phyloP scores from a whole-genome alignment of 306 rosid species.

The Castanospermum australe region DNA sequence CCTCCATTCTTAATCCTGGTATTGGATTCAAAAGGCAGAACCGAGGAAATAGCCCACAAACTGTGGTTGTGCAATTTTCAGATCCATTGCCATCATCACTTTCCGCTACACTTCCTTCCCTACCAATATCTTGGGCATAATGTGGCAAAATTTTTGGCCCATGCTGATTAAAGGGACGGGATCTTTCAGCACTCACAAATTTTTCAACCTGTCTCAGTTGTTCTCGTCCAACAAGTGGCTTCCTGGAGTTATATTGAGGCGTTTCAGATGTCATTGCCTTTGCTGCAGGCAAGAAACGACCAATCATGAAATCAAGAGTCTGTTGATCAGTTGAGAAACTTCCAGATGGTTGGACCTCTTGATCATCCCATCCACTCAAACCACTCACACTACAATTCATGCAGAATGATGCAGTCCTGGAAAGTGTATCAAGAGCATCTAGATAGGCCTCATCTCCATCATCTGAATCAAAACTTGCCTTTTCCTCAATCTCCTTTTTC shows the following conservation, averaged over 20 bases:
- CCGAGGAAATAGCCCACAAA: conserved; percentile 62
- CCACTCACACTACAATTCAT: conserved; percentile 68
- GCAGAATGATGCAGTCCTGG: conserved; percentile 74
- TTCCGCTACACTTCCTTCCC: conserved; percentile 53
- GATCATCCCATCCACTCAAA: conserved; percentile 66
- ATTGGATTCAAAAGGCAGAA: conserved; percentile 58
- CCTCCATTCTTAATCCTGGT: conserved; percentile 53
- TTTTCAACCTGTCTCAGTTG: conserved; percentile 51
- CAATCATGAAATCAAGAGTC: conserved; percentile 76
- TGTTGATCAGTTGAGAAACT: conserved; percentile 56
- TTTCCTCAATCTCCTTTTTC: conserved; percentile 34
- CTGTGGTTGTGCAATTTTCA: conserved; percentile 31
- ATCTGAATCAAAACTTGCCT: conserved; percentile 41
- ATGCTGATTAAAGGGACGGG: conserved; percentile 37
- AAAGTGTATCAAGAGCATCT: conserved; percentile 72
- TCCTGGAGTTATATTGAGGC: conserved; percentile 52
- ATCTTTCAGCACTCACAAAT: conserved; percentile 29
- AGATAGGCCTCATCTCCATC: conserved; percentile 62
- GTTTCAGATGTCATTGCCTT: conserved; percentile 76
- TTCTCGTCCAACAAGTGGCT: conserved; percentile 43
- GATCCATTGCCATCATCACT: conserved; percentile 38
- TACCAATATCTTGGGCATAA: conserved; percentile 32
- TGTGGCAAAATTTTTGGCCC: conserved; percentile 30
- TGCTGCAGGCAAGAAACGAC: conserved; percentile 87
- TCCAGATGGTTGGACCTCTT: conserved; percentile 39